Percentiles rank a stretch among this genome's conserved stretches.
Conservation (phyloP, 2,329 filamentous ascomycete genomes). For the Fusarium sp. region DNA sequence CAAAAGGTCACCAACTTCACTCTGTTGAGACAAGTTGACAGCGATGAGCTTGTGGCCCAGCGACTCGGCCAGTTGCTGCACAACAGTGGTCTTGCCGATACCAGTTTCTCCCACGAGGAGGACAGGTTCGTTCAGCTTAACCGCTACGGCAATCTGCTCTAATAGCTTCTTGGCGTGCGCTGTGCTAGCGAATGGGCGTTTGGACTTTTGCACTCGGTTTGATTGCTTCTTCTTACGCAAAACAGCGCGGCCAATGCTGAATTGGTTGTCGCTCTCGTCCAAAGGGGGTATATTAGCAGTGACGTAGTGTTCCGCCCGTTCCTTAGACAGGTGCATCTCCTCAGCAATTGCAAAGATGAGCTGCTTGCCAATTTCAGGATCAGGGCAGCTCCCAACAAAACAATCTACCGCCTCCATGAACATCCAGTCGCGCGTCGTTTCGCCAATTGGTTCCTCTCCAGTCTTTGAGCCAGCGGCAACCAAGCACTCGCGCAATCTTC, state of each 20-base stretch:
- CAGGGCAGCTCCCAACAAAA: conserved; percentile 85
- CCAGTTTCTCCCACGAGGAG: conserved; percentile 98
- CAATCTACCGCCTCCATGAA: conserved; percentile 95
- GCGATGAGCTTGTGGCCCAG: conserved; percentile 89
- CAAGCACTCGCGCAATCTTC: conserved; percentile 77
- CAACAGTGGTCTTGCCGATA: conserved; percentile 96
- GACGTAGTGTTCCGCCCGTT: conserved; percentile 83
- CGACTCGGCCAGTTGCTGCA: conserved; percentile 89
- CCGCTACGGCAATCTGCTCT: conserved; percentile 87
- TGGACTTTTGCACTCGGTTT: conserved; percentile 64
- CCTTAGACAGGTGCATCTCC: conserved; percentile 87
- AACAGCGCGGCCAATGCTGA: conserved; percentile 75
- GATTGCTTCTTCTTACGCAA: conserved; percentile 69
- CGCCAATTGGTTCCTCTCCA: conserved; percentile 77
- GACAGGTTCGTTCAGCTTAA: conserved; percentile 87
- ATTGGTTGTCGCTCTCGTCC: conserved; percentile 68
- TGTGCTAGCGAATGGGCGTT: conserved; percentile 86
- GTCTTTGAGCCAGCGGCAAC: conserved; percentile 71
- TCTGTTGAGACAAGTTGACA: conserved; percentile 97
- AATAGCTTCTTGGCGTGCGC: conserved; percentile 85
- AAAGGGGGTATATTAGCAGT: conserved; percentile 78
- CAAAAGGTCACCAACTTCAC: conserved; percentile 93
- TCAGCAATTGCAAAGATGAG: conserved; percentile 82
- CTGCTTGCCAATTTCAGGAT: conserved; percentile 68
- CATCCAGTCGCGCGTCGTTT: conserved; percentile 81